Evolutionary conservation across 148 eudicot genomes (phyloP).

Genomic region (Rhododendron williamsianum): DNA sequence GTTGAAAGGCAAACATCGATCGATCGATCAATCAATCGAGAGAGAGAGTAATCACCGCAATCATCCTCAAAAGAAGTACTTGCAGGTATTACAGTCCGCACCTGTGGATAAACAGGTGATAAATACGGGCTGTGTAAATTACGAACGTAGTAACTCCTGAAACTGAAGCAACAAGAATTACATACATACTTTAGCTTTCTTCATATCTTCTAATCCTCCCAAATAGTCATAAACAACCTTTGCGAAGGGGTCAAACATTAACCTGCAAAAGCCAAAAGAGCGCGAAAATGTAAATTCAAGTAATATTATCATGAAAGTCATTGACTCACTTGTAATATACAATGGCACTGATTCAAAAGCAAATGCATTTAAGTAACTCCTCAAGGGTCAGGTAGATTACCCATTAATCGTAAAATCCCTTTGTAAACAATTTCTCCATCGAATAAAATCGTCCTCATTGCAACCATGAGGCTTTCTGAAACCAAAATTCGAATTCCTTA

Average conservation of each 20-base stretch:
- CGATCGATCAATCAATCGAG: too few relatives aligned
- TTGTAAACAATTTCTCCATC: conserved; percentile 78
- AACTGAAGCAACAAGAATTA: conserved; percentile 15
- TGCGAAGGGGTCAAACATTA: conserved; percentile 86
- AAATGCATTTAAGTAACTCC: background rate
- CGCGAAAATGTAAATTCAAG: background rate
- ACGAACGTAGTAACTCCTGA: background rate
- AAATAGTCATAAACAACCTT: conserved; percentile 67
- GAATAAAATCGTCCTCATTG: conserved; percentile 54
- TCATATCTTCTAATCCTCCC: conserved; percentile 72
- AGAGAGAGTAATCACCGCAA: conserved; percentile 47
- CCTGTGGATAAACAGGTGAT: conserved; percentile 31
- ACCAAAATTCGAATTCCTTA: conserved; percentile 22
- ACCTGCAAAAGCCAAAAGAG: conserved; percentile 21
- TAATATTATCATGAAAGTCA: background rate
- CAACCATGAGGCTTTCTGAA: conserved; percentile 32
- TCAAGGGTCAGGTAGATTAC: conserved; percentile 43
- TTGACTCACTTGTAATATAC: background rate
- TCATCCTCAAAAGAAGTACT: conserved; percentile 63
- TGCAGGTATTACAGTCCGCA: conserved; percentile 76
- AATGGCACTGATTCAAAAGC: background rate
- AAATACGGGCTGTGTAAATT: background rate
- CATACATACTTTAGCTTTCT: conserved; percentile 69
- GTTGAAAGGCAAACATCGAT: background rate
- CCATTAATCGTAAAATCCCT: conserved; percentile 95